A percentile compares a stretch with the other conserved stretches of the same genome.
Conservation (phyloP, 306 rosid species). For the Cucumis melo region DNA sequence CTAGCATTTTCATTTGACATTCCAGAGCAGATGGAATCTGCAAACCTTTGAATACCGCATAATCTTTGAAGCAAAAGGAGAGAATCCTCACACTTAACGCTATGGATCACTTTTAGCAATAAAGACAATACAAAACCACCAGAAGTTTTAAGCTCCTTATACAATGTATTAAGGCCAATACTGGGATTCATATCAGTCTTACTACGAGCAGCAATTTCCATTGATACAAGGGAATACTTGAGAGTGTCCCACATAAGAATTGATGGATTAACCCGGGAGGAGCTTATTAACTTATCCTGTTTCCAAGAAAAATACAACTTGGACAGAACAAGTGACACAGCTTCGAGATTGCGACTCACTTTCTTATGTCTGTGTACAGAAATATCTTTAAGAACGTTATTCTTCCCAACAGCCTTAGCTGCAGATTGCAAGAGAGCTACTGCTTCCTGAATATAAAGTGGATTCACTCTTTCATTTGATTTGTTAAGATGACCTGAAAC, state of each 20-base stretch:
- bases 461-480: slow-evolving; percentile 21
- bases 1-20: slow-evolving; percentile 21
- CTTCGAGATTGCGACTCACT: slow-evolving; percentile 42
- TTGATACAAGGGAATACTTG: slow-evolving; percentile 70
- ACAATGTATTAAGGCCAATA: slow-evolving; percentile 48
- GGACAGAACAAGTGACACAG: slow-evolving; percentile 42
- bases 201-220: slow-evolving; percentile 88
- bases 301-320: slow-evolving; percentile 60
- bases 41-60: slow-evolving; percentile 58
- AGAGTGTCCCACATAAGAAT: slow-evolving; percentile 90
- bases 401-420: slow-evolving; percentile 45
- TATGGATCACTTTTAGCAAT: slow-evolving; percentile 64
- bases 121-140: slow-evolving; percentile 69
- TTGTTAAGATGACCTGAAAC: slow-evolving; percentile 17
- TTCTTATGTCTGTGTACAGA: slow-evolving; percentile 29
- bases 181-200: slow-evolving; percentile 50
- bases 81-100: slow-evolving; percentile 42
- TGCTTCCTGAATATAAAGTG: slow-evolving; percentile 46
- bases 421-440: slow-evolving; percentile 57
- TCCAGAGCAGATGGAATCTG: slow-evolving; percentile 62
- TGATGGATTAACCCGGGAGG: slow-evolving; percentile 48
- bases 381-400: slow-evolving; percentile 34
- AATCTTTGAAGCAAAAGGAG: slow-evolving; percentile 80
- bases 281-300: slow-evolving; percentile 40
- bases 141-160: slow-evolving; percentile 70